Percentiles rank a stretch among this genome's conserved stretches.
phyloP scores from a whole-genome alignment of 768 basidiomycete species.

The Mycena vitilis region DNA sequence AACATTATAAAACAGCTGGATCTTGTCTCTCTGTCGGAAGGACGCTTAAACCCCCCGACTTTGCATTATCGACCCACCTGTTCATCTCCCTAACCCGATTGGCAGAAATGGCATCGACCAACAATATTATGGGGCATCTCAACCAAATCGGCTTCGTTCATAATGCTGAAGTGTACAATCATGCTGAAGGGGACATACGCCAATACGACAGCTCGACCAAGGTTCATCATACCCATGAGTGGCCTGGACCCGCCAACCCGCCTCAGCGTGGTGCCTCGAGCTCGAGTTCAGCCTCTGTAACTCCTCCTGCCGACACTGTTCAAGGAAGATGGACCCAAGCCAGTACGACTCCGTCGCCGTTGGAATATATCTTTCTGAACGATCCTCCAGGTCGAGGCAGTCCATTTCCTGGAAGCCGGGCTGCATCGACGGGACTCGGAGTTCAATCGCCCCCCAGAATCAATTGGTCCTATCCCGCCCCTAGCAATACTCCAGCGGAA shows the following conservation, averaged over 20 bases:
- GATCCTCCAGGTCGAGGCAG: background rate
- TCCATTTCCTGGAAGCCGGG: too few species aligned
- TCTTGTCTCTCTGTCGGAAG: background rate
- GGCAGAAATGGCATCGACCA: background rate
- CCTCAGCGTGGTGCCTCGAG: too few species aligned
- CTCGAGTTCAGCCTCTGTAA: too few species aligned
- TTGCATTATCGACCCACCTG: background rate
- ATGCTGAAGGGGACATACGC: too few species aligned
- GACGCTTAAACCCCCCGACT: background rate
- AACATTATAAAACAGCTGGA: background rate
- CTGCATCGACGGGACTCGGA: background rate
- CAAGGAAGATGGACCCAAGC: background rate
- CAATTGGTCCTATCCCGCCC: background rate
- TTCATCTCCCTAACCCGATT: background rate
- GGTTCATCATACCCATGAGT: too few species aligned
- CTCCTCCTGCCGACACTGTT: background rate
- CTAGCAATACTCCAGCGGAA: background rate
- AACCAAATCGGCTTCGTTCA: background rate
- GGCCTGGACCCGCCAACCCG: too few species aligned
- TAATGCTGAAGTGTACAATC: background rate
- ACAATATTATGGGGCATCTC: background rate
- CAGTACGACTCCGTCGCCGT: background rate
- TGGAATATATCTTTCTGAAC: background rate
- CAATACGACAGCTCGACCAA: too few species aligned
- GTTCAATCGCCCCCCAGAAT: background rate